Base-by-base conservation (phyloP, 2,329 filamentous ascomycete species). In the Rutstroemia sp. region DNA sequence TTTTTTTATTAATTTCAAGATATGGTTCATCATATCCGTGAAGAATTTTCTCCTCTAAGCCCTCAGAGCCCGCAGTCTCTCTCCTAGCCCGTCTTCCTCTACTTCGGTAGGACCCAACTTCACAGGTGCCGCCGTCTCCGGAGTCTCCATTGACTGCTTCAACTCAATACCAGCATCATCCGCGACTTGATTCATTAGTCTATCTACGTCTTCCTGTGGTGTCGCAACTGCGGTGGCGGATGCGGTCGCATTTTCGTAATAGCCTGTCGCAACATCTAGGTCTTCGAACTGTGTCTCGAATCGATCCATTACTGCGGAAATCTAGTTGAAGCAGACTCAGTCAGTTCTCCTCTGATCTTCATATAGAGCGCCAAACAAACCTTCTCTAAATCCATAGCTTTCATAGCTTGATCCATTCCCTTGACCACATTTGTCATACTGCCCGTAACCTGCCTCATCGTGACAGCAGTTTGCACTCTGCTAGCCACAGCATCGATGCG, bases 91-190 rank as follows among this genome's bases (percentile, higher is more conserved):
- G 68, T 92, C 88, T 71, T 92, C 88, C 69, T 89, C 84, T 68
- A 91, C 87, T 58, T 88, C 83, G 2, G 86, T 88, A 2, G 86
- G 86, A 60, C 88, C 86, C 57, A 77, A 78, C 70, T 79, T 78
- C 5, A 75, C 73, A 65, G 78, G 78, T 17, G 79, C 80, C 48
- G 86, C 83, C 25, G 78, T 77, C 65, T 77, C 79, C 12, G 70
- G 79, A 12, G 74, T 74, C 56, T 76, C 76, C 72, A 95, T 83
- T 73, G 94, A 88, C 69, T 87, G 81, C 63, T 83, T 83, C 39
- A 95, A 76, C 72, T 94, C 88, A 52, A 96, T 82, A 54, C 91
- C 91, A 9, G 88, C 89, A 71, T 95, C 90, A 70, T 95, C 91
- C 60, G 90, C 90, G 45, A 94, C 82, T 73, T 95, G 88, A 61